These are phyloP conservation scores for Bipolaris bicolor DNA, from an alignment of 2,329 filamentous ascomycete species.

Conservation along the genomic window DNA sequence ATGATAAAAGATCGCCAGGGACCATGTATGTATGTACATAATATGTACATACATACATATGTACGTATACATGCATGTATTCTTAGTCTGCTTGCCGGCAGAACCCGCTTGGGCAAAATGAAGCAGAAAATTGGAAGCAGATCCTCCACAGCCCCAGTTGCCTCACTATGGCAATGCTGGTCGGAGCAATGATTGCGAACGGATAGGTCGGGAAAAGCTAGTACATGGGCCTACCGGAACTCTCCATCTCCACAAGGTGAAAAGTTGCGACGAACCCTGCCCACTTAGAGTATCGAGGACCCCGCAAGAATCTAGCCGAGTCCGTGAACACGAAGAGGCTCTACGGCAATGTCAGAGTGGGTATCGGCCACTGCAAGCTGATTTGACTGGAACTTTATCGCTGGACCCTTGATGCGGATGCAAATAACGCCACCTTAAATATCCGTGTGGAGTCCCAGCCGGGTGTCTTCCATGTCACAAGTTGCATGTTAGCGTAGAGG, in stretches of 20 bases:
- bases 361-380: constrained; percentile 2
- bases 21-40: constrained; percentile 1
- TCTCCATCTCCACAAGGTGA: not conserved
- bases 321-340: constrained; percentile 10
- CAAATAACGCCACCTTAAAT: constrained; percentile 21
- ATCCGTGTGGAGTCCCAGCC: constrained; percentile 23
- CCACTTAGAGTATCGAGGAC: not conserved
- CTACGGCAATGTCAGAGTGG: constrained; percentile 8
- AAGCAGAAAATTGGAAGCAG: constrained; percentile 5
- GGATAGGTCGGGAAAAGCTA: not conserved
- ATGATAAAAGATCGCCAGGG: constrained; percentile 15
- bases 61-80: not conserved
- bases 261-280: constrained; percentile 1
- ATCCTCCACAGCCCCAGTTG: constrained; percentile 28
- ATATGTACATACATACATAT: not conserved
- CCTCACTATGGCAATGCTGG: constrained; percentile 11
- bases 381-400: constrained; percentile 7
- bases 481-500: constrained; percentile 15
- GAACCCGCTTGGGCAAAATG: not conserved
- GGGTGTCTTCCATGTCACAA: constrained; percentile 22
- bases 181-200: not conserved
- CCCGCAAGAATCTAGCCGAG: constrained; percentile 5
- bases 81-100: not conserved
- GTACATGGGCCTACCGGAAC: constrained; percentile 1
- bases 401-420: constrained; percentile 15